Evolutionary conservation across 495 filamentous ascomycete species (phyloP), one percentile per base, ranked within the genome.

Genomic region (Penicillium odoratum): DNA sequence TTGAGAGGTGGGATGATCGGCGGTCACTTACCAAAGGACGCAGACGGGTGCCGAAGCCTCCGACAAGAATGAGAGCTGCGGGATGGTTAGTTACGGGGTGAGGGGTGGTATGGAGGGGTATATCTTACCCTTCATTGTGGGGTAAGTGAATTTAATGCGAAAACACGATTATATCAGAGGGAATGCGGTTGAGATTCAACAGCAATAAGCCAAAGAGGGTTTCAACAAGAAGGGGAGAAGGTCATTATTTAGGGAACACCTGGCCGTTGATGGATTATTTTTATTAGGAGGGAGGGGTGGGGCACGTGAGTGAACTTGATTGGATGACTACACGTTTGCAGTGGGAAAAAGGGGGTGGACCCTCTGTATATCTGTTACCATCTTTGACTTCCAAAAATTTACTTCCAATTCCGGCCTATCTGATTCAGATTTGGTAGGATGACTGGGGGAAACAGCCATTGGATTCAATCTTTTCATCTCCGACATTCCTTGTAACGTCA

Each of bases 11-110:
- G 10, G 16, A 28, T 29, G 62, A 55, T 67, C 52, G 34, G 57
- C 51, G 64, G 58, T 60, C 33, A 85, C 91, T 76, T 90, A 97
- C 93, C 78, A 98, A 83, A 77, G 94, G 94, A 72, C 94, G 90
- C 64, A 98, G 87, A 76, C 94, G 93, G 76, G 94, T 98, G 72
- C 94, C 94, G 78, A 98, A 98, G 71, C 94, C 94, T 81, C 94
- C 94, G 76, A 98, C 94, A 70, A 98, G 93, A 88, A 98, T 98
- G 70, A 98, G 86, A 75, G 94, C 94, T 98, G 74, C 64, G 58
- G 36, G 34, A 33, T 50, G 44, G 59, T 54, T 42, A 46, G 57
- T 63, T 30, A 66, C 62, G 58, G 33, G 61, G 38, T 34, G 53
- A 31, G 50, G 46, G 46, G 45, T 47, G 55, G 66, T 47, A 30